Percentiles rank a stretch among this genome's conserved stretches.
Conservation (phyloP, 768 basidiomycete species). For the Russula emetica region DNA sequence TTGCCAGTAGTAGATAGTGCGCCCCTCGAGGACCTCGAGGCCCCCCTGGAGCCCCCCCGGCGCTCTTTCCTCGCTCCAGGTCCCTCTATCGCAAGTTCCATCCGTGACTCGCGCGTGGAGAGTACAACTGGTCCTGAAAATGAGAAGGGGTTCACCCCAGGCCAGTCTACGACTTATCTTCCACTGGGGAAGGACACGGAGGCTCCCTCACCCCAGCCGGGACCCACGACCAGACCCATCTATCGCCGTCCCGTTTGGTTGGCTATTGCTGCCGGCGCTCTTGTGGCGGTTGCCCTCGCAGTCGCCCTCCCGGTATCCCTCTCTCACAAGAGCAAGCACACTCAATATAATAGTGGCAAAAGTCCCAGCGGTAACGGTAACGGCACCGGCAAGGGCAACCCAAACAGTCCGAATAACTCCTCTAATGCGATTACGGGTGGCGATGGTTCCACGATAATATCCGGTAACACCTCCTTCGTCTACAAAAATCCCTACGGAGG, state of each 20-base stretch:
- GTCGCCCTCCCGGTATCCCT: conserved; percentile 18
- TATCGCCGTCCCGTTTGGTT: conserved; percentile 11
- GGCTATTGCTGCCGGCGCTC: conserved; percentile 9
- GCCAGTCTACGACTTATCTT: conserved; percentile 7
- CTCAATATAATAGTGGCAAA: neutral
- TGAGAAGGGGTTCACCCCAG: conserved; percentile 3
- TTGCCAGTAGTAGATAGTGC: neutral
- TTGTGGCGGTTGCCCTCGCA: conserved; percentile 11
- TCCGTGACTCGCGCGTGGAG: conserved; percentile 3
- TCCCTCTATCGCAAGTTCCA: conserved; percentile 2
- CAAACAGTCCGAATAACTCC: conserved; percentile 1
- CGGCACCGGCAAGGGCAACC: neutral
- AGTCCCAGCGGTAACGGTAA: too few relatives aligned
- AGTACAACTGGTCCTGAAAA: neutral
- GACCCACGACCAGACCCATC: neutral
- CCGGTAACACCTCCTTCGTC: conserved; percentile 43
- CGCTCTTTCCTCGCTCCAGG: conserved; percentile 5
- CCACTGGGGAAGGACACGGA: neutral
- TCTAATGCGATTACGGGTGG: conserved; percentile 19
- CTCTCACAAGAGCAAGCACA: conserved; percentile 2
- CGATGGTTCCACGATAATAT: conserved; percentile 32
- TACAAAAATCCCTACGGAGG: conserved; percentile 49
- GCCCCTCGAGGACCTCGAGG: conserved; percentile 1
- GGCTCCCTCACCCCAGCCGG: neutral
- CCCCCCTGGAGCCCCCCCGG: conserved; percentile 9